phyloP scores from a whole-genome alignment of 2,329 filamentous ascomycete genomes.

The Meredithiella fracta region DNA sequence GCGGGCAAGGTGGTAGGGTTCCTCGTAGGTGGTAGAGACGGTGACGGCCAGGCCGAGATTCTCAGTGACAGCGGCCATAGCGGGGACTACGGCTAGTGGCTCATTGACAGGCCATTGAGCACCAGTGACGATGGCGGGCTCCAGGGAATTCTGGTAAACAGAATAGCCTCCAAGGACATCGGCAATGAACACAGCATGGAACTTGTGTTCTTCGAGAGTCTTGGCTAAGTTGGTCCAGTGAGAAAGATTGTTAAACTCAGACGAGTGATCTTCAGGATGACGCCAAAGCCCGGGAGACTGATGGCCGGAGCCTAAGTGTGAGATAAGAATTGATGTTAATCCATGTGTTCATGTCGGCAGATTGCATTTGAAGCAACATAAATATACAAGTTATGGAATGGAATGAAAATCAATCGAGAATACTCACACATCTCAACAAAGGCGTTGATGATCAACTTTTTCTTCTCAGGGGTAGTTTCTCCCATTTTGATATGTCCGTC shows the following conservation, averaged over 20 bases:
- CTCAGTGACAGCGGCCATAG: constrained; percentile 53
- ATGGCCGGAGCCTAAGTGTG: constrained; percentile 44
- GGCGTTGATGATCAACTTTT: constrained; percentile 27
- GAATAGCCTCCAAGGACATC: constrained; percentile 51
- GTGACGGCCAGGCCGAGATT: constrained; percentile 56
- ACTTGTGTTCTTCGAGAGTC: constrained; percentile 42
- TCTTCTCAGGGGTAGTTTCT: constrained; percentile 18
- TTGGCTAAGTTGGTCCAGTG: constrained; percentile 47
- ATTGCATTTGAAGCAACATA: background rate
- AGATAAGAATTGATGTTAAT: constrained; percentile 46
- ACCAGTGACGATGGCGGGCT: constrained; percentile 37
- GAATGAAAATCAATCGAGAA: constrained; percentile 30
- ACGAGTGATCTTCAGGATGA: constrained; percentile 44
- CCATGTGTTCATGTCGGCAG: background rate
- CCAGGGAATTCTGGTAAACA: constrained; percentile 45
- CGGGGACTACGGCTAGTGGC: constrained; percentile 45
- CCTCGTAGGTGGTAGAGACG: constrained; percentile 53
- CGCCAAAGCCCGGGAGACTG: constrained; percentile 40
- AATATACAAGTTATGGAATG: background rate
- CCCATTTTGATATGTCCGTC: background rate
- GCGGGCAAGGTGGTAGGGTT: constrained; percentile 51
- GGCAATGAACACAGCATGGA: constrained; percentile 51
- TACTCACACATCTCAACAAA: constrained; percentile 27
- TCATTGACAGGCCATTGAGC: constrained; percentile 49
- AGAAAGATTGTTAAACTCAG: constrained; percentile 41